Evolutionary conservation across 2,329 filamentous ascomycete genomes (phyloP).

Genomic region (Pseudogymnoascus verrucosus): DNA sequence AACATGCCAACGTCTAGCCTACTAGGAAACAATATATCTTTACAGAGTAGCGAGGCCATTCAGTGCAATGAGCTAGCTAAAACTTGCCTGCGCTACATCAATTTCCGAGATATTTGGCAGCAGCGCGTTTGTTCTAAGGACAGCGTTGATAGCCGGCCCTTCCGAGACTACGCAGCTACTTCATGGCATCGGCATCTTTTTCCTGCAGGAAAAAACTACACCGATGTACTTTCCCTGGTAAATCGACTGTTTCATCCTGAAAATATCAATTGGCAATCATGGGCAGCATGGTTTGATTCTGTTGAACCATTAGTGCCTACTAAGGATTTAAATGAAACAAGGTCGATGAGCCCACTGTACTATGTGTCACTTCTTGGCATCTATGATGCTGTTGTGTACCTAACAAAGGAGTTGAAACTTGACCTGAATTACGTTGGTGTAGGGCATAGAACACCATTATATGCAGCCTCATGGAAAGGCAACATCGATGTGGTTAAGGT

Average conservation of each 20-base stretch:
- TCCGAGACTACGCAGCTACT: neutral
- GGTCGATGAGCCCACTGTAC: neutral
- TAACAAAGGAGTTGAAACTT: neutral
- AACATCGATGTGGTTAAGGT: neutral
- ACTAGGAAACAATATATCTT: neutral
- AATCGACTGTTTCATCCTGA: neutral
- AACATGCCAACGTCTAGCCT: neutral
- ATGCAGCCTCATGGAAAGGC: neutral
- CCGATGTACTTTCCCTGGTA: neutral
- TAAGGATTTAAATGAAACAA: neutral
- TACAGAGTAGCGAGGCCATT: neutral
- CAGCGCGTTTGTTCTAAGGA: neutral
- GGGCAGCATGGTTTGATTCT: neutral
- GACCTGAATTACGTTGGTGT: neutral
- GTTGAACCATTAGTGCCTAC: neutral
- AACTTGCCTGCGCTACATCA: neutral
- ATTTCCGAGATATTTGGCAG: neutral
- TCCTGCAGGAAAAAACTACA: neutral
- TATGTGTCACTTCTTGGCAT: neutral
- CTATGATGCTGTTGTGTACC: neutral
- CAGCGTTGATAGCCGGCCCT: neutral
- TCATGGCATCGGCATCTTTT: neutral
- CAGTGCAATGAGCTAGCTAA: neutral
- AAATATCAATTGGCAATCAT: neutral
- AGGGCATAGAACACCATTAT: neutral